Percentiles rank a stretch among this genome's conserved stretches.
These are phyloP conservation scores for Aspergillus brasiliensis DNA, from an alignment of 2,329 filamentous ascomycete species.

Conservation along the genomic window DNA sequence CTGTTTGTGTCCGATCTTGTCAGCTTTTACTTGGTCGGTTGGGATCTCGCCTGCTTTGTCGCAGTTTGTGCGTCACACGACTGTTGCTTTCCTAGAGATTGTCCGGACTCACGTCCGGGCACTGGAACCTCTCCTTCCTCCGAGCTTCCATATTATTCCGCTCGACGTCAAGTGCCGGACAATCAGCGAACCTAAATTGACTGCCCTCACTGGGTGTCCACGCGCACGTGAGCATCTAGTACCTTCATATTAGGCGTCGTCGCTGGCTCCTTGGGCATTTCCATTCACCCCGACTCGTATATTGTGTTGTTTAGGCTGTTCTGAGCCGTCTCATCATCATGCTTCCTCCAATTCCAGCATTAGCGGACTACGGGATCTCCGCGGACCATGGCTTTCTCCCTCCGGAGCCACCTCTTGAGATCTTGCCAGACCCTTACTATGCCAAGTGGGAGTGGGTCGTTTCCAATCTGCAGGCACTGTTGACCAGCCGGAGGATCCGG, in stretches of 20 bases:
- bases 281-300: not conserved
- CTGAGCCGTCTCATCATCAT: conserved; percentile 28
- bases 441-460: conserved; percentile 89
- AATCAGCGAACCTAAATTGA: not conserved
- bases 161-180: not conserved
- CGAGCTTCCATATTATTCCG: not conserved
- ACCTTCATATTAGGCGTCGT: not conserved
- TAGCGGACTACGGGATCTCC: conserved; percentile 72
- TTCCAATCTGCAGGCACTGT: conserved; percentile 80
- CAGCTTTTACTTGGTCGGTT: not conserved
- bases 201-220: not conserved
- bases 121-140: not conserved
- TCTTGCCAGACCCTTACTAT: conserved; percentile 87
- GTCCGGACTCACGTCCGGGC: not conserved
- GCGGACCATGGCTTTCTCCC: conserved; percentile 81
- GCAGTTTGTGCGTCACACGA: conserved; percentile 6
- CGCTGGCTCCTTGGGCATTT: not conserved
- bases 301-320: not conserved
- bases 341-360: conserved; percentile 50
- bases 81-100: not conserved
- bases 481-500: conserved; percentile 81
- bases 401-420: conserved; percentile 73
- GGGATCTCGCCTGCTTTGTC: not conserved
- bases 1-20: conserved; percentile 10
- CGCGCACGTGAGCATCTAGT: not conserved